Evolutionary conservation across 768 basidiomycete genomes (phyloP), one percentile per base, ranked within the genome.

Genomic region (Russula sp.): DNA sequence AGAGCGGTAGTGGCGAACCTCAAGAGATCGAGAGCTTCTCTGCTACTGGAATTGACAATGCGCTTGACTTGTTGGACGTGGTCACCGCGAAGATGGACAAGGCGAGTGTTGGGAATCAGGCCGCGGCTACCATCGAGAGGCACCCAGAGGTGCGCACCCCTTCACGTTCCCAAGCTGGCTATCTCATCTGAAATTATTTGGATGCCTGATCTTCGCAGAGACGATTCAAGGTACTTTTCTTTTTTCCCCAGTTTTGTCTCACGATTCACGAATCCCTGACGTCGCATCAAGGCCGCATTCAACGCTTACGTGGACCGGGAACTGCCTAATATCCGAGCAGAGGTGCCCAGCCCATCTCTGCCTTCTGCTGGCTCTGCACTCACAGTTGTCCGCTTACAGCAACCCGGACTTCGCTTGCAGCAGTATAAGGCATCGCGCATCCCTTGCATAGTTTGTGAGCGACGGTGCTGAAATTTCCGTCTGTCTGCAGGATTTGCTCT

Each of bases 51-150:
- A 82, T 98, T 56, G 94, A 98, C 70, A 87, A 92, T 71, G 93
- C 90, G 9, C 72, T 98, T 54, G 94, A 98, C 73, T 79, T 96
- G 58, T 72, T 97, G 64, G 89, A 92, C 60, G 81, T 93, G 5
- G 92, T 96, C 32, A 95, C 85, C 50, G 90, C 90, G 3, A 94
- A 93, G 80, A 86, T 83, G 82, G 94, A 96, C 73, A 96, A 96
- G 75, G 90, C 91, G 1, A 91, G 89, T 67, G 77, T 95, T 38
- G 93, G 94, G 0, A 83, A 85, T 61, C 88, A 90, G 72, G 93
- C 94, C 14, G 91, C 91, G 55, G 81, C 82, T 42, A 81, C 96
- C 36, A 81, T 97, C 39, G 93, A 97, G 76, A 81, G 80, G 58
- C 94, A 97, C 79, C 94, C 94, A 55, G 94, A 97, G 84, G 92